Base-by-base conservation (phyloP, 352 stramenopile genomes). In the Globisporangium rhizosaccharum region DNA sequence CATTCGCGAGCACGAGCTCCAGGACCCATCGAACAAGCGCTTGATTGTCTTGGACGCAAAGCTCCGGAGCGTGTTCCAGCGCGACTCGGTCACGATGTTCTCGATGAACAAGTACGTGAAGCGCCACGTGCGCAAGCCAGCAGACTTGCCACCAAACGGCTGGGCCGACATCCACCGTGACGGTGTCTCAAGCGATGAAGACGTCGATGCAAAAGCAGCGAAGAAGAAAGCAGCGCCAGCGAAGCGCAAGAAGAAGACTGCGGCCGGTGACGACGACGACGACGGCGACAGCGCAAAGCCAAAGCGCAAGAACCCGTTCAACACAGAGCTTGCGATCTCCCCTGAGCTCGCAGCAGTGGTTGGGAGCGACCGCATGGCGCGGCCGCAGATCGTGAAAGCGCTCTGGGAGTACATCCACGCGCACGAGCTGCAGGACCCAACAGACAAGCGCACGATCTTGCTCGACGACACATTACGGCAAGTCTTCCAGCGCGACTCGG, bases 321-420 rank as follows among this genome's bases (percentile, higher is more conserved):
- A 91, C 61, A 72, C 62, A 50, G 85, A 94, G 63, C 69, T 94
- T 36, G 65, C 79, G 30, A 41, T 96, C 53, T 93, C 82, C 11
- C 87, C 87, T 0, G 85, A 91, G 57, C 71, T 97, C 33, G 79
- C 67, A 26, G 68, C 65, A 41, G 77, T 98, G 0, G 68, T 96
- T 14, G 82, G 90, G 36, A 82, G 73, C 14, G 85, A 96, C 45
- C 64, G 82, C 46, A 88, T 96, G 69, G 82, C 92, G 37, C 79
- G 94, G 6, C 91, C 92, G 12, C 80, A 98, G 62, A 92, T 98
- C 50, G 92, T 98, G 30, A 98, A 98, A 65, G 70, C 78, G 37
- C 65, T 99, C 18, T 99, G 96, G 96, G 85, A 96, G 56, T 98
- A 99, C 68, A 98, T 99, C 57, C 88, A 92, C 53, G 88, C 95